Percentiles rank a stretch among this genome's conserved stretches.
Conservation (phyloP, 305 asterid genomes). For the Solanum aculeatissimum region DNA sequence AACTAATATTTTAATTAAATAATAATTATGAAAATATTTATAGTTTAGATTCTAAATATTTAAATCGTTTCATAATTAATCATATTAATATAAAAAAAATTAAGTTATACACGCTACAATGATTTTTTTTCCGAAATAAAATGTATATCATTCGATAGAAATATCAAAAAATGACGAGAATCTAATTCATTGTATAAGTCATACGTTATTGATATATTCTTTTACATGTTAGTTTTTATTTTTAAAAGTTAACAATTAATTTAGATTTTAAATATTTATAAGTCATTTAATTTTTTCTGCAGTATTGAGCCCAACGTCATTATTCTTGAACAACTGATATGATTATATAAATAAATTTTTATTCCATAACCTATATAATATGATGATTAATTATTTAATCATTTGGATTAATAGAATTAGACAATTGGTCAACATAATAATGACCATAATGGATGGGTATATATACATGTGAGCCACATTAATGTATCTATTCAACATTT, state of each 20-base stretch:
- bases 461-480: neutral
- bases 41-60: neutral
- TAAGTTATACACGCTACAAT: too few relatives aligned
- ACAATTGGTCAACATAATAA: neutral
- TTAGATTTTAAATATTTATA: too few relatives aligned
- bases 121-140: too few relatives aligned
- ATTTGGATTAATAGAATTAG: neutral
- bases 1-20: neutral
- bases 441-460: neutral
- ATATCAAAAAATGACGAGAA: too few relatives aligned
- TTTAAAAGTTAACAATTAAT: neutral
- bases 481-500: neutral
- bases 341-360: neutral
- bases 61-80: neutral
- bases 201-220: too few relatives aligned
- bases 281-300: too few relatives aligned
- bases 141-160: too few relatives aligned
- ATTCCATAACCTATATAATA: neutral
- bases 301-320: too few relatives aligned
- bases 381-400: neutral
- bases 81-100: neutral
- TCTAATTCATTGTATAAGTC: too few relatives aligned
- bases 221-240: neutral
- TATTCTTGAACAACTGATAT: neutral
- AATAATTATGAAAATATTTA: neutral